phyloP scores from a whole-genome alignment of 768 basidiomycete species.

The Tremella fuciformis region DNA sequence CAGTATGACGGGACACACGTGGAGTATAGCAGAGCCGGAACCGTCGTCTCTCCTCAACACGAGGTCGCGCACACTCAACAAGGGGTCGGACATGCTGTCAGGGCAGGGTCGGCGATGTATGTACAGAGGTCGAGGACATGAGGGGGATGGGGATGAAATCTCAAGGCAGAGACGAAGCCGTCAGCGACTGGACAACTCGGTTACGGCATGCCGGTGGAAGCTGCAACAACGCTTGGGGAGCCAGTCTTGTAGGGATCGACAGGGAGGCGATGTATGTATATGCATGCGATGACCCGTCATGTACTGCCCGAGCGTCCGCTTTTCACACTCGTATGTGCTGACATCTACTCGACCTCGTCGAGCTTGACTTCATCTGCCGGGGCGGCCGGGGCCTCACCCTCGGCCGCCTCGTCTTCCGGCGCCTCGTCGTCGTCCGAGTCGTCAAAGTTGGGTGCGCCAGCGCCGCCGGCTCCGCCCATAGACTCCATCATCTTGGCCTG shows the following conservation, averaged over 20 bases:
- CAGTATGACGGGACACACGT: slow-evolving; percentile 23
- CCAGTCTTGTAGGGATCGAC: neutral
- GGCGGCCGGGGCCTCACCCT: slow-evolving; percentile 24
- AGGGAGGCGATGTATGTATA: neutral
- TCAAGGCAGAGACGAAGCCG: neutral
- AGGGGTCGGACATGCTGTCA: no score
- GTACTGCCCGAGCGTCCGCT: neutral
- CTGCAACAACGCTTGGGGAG: no score
- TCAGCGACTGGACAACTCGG: neutral
- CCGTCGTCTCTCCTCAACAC: slow-evolving; percentile 33
- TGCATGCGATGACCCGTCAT: slow-evolving; percentile 12
- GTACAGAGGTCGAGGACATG: no score
- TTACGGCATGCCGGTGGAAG: neutral
- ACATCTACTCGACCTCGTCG: slow-evolving; percentile 29
- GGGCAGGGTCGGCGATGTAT: no score
- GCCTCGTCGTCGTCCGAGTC: slow-evolving; percentile 35
- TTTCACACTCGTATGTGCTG: neutral
- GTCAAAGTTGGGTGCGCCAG: slow-evolving; percentile 21
- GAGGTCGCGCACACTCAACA: slow-evolving; percentile 27
- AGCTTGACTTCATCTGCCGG: slow-evolving; percentile 14
- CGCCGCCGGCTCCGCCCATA: slow-evolving; percentile 37
- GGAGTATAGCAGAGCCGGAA: slow-evolving; percentile 32
- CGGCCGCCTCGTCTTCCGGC: slow-evolving; percentile 37
- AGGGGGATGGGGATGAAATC: neutral
- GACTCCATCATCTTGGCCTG: slow-evolving; percentile 49